Conservation (phyloP, 495 filamentous ascomycete species). For the Tuber umbilicatum region DNA sequence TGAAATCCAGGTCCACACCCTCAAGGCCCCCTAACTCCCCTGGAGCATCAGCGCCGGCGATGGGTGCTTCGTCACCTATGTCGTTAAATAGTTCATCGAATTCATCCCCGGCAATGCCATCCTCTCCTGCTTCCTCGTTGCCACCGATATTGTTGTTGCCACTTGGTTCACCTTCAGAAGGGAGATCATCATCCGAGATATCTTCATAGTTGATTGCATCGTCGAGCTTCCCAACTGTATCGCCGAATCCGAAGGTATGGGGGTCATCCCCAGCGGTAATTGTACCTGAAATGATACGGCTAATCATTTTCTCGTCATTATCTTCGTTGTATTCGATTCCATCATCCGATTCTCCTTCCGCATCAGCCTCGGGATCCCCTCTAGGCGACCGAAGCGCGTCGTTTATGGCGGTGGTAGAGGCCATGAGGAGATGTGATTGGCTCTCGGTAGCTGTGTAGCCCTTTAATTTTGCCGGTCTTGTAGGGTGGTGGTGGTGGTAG, state of each 20-base stretch:
- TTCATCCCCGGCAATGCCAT: constrained; percentile 45
- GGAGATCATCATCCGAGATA: constrained; percentile 65
- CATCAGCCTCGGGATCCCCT: neutral
- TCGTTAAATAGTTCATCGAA: constrained; percentile 51
- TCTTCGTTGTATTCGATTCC: neutral
- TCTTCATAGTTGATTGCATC: constrained; percentile 85
- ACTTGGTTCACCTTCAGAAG: constrained; percentile 55
- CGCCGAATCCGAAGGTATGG: constrained; percentile 34
- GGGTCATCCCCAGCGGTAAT: constrained; percentile 32
- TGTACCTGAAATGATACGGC: constrained; percentile 27
- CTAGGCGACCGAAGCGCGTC: neutral
- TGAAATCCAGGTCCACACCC: constrained; percentile 41
- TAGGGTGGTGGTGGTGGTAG: neutral
- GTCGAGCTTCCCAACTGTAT: constrained; percentile 60
- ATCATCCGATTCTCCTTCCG: neutral
- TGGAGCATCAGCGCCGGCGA: constrained; percentile 29
- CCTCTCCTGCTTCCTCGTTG: constrained; percentile 15
- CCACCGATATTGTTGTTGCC: constrained; percentile 28
- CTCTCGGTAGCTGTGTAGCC: neutral
- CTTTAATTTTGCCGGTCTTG: neutral
- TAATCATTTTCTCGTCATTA: constrained; percentile 37
- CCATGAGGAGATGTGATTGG: neutral
- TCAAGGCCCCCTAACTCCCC: constrained; percentile 49
- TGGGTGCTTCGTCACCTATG: constrained; percentile 45
- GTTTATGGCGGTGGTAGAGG: neutral